Conservation (phyloP, 352 stramenopile genomes). For the Pythium sp. region DNA sequence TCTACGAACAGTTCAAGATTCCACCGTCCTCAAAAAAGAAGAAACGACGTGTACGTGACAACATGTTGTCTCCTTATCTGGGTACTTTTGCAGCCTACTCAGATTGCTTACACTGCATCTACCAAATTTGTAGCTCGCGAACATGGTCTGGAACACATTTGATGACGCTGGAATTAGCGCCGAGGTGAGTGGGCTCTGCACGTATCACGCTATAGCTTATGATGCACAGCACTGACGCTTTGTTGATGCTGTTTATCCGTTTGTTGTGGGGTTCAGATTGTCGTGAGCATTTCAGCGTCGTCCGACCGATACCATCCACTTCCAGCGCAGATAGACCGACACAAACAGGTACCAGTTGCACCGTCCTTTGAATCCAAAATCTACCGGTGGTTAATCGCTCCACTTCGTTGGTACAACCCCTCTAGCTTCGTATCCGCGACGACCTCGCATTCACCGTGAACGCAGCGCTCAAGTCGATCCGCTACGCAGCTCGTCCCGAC, state of each 20-base stretch:
- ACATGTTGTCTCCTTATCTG: conserved; percentile 11
- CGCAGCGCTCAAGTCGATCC: conserved; percentile 73
- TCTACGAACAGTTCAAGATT: conserved; percentile 72
- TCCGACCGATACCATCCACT: conserved; percentile 51
- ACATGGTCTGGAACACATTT: conserved; percentile 64
- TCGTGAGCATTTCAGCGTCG: conserved; percentile 50
- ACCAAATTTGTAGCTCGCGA: conserved; percentile 32
- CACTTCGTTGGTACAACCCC: background rate
- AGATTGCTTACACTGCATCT: conserved; percentile 30
- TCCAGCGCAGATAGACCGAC: conserved; percentile 59
- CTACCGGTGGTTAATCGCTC: background rate
- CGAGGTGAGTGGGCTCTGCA: conserved; percentile 34
- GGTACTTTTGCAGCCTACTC: conserved; percentile 18
- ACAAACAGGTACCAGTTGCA: conserved; percentile 49
- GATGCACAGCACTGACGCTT: background rate
- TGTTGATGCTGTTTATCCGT: background rate
- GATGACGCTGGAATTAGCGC: conserved; percentile 52
- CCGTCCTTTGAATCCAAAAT: too few relatives aligned
- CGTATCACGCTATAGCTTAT: background rate
- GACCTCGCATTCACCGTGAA: conserved; percentile 79
- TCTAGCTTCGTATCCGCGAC: conserved; percentile 63
- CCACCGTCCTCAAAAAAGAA: conserved; percentile 51
- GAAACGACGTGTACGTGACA: conserved; percentile 50
- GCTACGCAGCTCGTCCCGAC: conserved; percentile 32
- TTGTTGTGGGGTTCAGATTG: conserved; percentile 25